Evolutionary conservation across 202 grass and related monocot species (phyloP).

Genomic region (Zizania palustris): DNA sequence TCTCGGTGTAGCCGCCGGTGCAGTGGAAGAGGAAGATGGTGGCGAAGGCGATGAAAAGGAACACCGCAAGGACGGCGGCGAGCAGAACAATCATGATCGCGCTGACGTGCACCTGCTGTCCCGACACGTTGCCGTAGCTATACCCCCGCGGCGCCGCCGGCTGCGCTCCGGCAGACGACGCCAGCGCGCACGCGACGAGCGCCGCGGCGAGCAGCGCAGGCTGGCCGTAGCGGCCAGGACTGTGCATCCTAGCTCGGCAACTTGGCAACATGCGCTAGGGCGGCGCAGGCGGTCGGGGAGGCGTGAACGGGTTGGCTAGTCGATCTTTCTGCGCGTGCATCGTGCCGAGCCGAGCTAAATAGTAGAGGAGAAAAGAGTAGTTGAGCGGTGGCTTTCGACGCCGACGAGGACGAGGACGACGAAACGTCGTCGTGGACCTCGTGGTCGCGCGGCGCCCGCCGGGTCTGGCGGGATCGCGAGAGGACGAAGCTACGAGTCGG

Average conservation of each 20-base stretch:
- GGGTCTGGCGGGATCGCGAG: conserved; percentile 34
- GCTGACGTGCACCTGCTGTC: conserved; percentile 36
- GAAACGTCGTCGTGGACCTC: conserved; percentile 30
- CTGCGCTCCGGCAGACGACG: conserved; percentile 46
- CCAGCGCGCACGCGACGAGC: conserved; percentile 25
- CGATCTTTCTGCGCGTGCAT: conserved; percentile 31
- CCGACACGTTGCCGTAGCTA: not conserved
- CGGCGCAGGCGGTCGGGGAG: not conserved
- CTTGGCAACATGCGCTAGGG: no score
- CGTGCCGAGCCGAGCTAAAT: conserved; percentile 33
- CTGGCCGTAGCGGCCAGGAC: no score
- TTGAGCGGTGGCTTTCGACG: not conserved
- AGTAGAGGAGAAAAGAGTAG: not conserved
- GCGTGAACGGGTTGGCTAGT: not conserved
- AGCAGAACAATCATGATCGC: conserved; percentile 61
- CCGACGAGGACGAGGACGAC: not conserved
- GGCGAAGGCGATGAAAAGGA: conserved; percentile 59
- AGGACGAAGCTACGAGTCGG: not conserved
- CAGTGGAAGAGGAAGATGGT: conserved; percentile 69
- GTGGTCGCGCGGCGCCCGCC: conserved; percentile 35
- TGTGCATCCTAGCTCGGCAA: no score
- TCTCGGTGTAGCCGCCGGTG: conserved; percentile 31
- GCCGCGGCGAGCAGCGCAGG: conserved; percentile 32
- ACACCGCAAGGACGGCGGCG: conserved; percentile 52
- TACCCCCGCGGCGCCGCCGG: not conserved